Conservation (phyloP, 345 rosid species). For the Streptanthus diversifolius region DNA sequence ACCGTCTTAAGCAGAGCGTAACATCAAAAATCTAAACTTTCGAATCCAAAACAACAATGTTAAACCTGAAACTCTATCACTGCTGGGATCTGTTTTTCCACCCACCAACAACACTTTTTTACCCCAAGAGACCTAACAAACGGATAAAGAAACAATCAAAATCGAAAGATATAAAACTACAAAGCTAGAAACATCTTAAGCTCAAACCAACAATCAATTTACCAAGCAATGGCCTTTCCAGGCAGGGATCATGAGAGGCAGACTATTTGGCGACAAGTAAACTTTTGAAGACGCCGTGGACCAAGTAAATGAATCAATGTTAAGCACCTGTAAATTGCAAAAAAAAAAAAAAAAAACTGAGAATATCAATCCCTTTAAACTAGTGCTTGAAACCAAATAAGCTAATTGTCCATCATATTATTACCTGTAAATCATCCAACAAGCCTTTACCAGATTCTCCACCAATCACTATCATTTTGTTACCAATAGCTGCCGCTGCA, state of each 20-base stretch:
- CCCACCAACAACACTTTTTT: slow-evolving; percentile 82
- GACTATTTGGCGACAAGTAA: slow-evolving; percentile 86
- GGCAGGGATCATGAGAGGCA: slow-evolving; percentile 90
- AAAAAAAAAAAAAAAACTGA: neutral
- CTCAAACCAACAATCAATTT: slow-evolving; percentile 20
- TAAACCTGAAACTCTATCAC: slow-evolving; percentile 80
- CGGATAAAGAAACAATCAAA: neutral
- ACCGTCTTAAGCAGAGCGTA: slow-evolving; percentile 3
- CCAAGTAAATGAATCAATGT: slow-evolving; percentile 82
- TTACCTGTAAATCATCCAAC: slow-evolving; percentile 95
- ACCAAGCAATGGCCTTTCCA: slow-evolving; percentile 98
- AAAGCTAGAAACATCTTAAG: neutral
- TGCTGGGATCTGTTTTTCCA: slow-evolving; percentile 83
- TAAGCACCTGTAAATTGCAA: slow-evolving; percentile 53
- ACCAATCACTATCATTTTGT: slow-evolving; percentile 94
- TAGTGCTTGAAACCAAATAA: neutral
- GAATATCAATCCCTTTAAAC: neutral
- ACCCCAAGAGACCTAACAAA: slow-evolving; percentile 85
- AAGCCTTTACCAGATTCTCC: slow-evolving; percentile 84
- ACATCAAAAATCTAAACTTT: neutral
- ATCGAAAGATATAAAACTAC: neutral
- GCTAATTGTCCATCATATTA: neutral
- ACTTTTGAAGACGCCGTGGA: slow-evolving; percentile 77
- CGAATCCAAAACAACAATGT: slow-evolving; percentile 3
- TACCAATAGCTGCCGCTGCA: slow-evolving; percentile 83